Base-by-base conservation (phyloP, 805 yeast species). In the Spathaspora passalidarum region DNA sequence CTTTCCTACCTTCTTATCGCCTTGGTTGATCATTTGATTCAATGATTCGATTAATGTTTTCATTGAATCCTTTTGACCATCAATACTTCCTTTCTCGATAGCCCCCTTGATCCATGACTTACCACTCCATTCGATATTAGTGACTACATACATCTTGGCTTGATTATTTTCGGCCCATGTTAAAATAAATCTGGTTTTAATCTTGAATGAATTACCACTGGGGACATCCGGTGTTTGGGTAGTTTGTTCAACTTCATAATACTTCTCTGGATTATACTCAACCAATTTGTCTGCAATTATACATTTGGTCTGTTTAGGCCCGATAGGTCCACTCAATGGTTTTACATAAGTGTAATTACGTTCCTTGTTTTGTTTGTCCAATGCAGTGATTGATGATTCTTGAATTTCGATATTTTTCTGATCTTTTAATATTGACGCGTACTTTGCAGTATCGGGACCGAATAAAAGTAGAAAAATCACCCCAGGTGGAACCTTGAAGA, bases 151-250 rank as follows among this genome's bases (percentile, higher is more conserved):
- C 5, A 85, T 32, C 20, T 67, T 68, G 0, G 91, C 84, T 7
- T 62, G 48, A 57, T 82, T 82, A 42, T 74, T 72, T 2, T 67
- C 69, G 3, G 75, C 86, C 94, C 95, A 86, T 9, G 80, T 71
- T 5, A 85, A 62, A 53, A 74, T 75, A 29, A 77, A 73, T 22
- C 73, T 69, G 1, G 94, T 83, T 44, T 74, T 71, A 2, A 84
- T 85, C 40, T 75, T 72, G 53, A 87, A 87, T 0, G 85, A 70
- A 51, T 72, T 76, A 6, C 95, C 94, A 26, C 86, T 81, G 0
- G 95, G 95, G n/a, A 86, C 88, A 65, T 86, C 94, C 0, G 94
- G 95, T 0, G 89, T 83, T 41, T 73, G 76, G 0, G 90, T 81
- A 1, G 70, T 60, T 52, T 84, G 87, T 2, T 75, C 70, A 2